Evolutionary conservation across 345 rosid species (phyloP).

Genomic region (Eucalyptus erythrocorys): DNA sequence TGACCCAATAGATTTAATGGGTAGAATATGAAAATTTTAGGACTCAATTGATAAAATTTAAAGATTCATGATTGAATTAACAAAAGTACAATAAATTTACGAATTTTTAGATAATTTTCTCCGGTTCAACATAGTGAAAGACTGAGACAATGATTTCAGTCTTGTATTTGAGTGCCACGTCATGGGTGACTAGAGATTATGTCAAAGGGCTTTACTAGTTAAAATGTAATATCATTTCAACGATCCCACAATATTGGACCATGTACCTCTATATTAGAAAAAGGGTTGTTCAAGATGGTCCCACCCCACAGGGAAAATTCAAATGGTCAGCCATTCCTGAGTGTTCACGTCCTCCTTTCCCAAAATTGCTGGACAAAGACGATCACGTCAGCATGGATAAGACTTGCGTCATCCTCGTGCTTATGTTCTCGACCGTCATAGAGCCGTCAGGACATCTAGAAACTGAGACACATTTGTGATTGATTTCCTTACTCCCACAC

Average conservation of each 20-base stretch:
- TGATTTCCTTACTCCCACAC: not conserved
- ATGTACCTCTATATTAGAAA: not conserved
- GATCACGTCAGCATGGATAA: not conserved
- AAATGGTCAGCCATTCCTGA: not conserved
- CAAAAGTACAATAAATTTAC: too few relatives aligned
- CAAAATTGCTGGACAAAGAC: not conserved
- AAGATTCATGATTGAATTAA: rapidly evolving
- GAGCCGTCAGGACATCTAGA: not conserved
- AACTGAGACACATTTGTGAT: not conserved
- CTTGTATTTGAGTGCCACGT: not conserved
- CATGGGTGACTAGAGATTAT: not conserved
- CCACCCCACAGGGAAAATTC: not conserved
- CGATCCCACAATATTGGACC: not conserved
- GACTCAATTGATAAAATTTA: too few relatives aligned
- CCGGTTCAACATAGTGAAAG: not conserved
- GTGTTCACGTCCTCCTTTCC: not conserved
- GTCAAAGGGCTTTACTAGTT: not conserved
- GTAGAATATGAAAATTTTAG: not conserved
- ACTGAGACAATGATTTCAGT: not conserved
- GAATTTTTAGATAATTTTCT: too few relatives aligned
- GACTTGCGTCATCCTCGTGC: not conserved
- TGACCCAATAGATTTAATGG: too few relatives aligned
- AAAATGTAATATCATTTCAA: not conserved
- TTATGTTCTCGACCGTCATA: not conserved
- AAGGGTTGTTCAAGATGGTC: not conserved